Evolutionary conservation across 768 basidiomycete genomes (phyloP), one percentile per base, ranked within the genome.

Genomic region (Termitomyces sp.): DNA sequence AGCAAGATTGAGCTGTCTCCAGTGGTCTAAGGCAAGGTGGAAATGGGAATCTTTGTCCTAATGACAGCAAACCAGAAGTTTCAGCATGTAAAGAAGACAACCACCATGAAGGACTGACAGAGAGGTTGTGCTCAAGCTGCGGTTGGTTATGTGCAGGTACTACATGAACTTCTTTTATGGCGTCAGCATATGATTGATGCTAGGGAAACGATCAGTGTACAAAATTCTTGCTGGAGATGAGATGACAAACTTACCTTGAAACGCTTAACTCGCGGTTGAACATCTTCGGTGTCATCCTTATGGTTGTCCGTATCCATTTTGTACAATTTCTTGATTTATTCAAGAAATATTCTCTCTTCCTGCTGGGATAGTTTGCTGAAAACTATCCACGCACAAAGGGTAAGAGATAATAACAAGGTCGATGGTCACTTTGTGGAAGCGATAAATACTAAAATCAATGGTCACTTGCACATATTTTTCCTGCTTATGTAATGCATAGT

Each of bases 21-120:
- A 91, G 65, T 90, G 84, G 28, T 83, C 76, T 33, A 95, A 74
- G 3, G 88, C 80, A 62, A 82, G 77, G 54, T 87, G 84, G 64
- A 95, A 94, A 67, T 92, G 86, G 0, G 88, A 91, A 56, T 85
- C 84, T 65, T 83, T 82, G 61, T 93, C 88, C 88, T 92, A 13
- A 54, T 55, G 26, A 10, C 2, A 18, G 14, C 7, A 14, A 20
- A 2, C 62, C 33, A 14, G 56, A 28, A 58, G 22, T 32, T 46
- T 55, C 32, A 18, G 36, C 24, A 35, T n/a, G 38, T 56, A 38
- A 54, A n/a, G 40, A n/a, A 57, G 46, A 5, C 44, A 43, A 57
- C n/a, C 18, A 7, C n/a, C n/a, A n/a, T n/a, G n/a, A 65, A 69
- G 41, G 5, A 76, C 74, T 41, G 58, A 79, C 88, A 26, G 73